Percentiles rank a stretch among this genome's conserved stretches.
Conservation (phyloP, 805 yeast genomes). For the Starmerella riodocensis region DNA sequence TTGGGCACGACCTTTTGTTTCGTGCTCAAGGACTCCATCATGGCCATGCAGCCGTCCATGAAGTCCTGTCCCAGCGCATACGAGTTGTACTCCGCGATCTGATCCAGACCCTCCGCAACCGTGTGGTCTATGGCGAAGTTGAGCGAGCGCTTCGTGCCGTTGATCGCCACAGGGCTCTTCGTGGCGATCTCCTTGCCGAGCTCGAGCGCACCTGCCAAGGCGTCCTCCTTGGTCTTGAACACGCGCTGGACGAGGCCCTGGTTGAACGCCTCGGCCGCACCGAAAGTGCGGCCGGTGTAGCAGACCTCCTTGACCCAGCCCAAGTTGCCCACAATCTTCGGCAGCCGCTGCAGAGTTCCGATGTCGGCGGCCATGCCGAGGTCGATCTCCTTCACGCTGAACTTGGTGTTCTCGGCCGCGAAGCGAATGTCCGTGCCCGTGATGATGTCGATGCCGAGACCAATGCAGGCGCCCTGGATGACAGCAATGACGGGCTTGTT, state of each 20-base stretch:
- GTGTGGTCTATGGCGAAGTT: slow-evolving; percentile 33
- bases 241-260: slow-evolving; percentile 42
- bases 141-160: slow-evolving; percentile 47
- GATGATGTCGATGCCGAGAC: slow-evolving; percentile 57
- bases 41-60: slow-evolving; percentile 23
- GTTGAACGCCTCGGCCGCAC: slow-evolving; percentile 40
- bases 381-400: slow-evolving; percentile 56
- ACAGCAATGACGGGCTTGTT: slow-evolving; percentile 48
- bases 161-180: slow-evolving; percentile 46
- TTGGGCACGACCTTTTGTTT: slow-evolving; percentile 11
- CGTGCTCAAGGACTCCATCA: slow-evolving; percentile 10
- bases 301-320: slow-evolving; percentile 49
- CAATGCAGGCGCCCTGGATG: slow-evolving; percentile 50
- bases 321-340: slow-evolving; percentile 38
- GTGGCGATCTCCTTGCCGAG: slow-evolving; percentile 37
- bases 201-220: slow-evolving; percentile 36
- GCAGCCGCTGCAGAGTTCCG: slow-evolving; percentile 60
- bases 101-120: slow-evolving; percentile 36
- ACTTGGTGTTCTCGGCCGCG: slow-evolving; percentile 38
- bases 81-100: slow-evolving; percentile 44
- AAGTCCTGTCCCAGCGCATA: slow-evolving; percentile 27
- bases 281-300: slow-evolving; percentile 46
- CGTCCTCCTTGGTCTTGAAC: slow-evolving; percentile 36
- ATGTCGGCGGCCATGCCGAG: slow-evolving; percentile 70
- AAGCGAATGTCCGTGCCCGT: slow-evolving; percentile 46